A percentile compares a stretch with the other conserved stretches of the same genome.
These are phyloP conservation scores for Mortierella sp. DNA, from an alignment of 371 early-diverging fungal genomes.

Conservation along the genomic window DNA sequence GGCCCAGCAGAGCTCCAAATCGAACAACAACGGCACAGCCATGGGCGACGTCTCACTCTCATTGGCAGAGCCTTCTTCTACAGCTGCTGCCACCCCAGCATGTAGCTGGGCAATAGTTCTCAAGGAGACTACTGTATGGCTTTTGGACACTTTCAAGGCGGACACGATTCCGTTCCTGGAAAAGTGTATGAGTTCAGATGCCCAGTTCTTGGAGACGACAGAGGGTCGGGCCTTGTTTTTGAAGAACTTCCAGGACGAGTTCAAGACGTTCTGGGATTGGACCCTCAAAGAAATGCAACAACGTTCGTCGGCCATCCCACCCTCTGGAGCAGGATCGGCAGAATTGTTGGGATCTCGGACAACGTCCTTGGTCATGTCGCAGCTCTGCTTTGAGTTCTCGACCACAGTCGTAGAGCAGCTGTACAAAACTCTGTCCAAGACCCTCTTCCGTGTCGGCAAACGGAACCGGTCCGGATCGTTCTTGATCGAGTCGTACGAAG, in stretches of 20 bases:
- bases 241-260: conserved; percentile 47
- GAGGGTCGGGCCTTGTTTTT: conserved; percentile 41
- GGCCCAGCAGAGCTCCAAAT: background rate
- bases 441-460: conserved; percentile 47
- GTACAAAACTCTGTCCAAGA: conserved; percentile 60
- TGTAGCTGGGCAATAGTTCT: conserved; percentile 47
- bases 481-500: conserved; percentile 50
- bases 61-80: background rate
- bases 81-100: background rate
- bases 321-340: background rate
- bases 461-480: conserved; percentile 48
- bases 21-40: background rate
- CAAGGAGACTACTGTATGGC: conserved; percentile 62
- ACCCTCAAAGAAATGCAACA: conserved; percentile 55
- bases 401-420: conserved; percentile 59
- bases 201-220: conserved; percentile 48
- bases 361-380: conserved; percentile 59
- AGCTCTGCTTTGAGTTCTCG: conserved; percentile 66
- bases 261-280: conserved; percentile 59
- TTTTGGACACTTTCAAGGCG: conserved; percentile 52
- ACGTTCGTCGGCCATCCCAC: background rate
- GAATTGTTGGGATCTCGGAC: conserved; percentile 25
- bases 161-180: conserved; percentile 59
- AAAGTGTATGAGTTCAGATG: conserved; percentile 58
- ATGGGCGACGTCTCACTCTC: background rate